These are phyloP conservation scores for Myriosclerotinia scirpicola DNA, from an alignment of 2,329 filamentous ascomycete species.

Conservation along the genomic window DNA sequence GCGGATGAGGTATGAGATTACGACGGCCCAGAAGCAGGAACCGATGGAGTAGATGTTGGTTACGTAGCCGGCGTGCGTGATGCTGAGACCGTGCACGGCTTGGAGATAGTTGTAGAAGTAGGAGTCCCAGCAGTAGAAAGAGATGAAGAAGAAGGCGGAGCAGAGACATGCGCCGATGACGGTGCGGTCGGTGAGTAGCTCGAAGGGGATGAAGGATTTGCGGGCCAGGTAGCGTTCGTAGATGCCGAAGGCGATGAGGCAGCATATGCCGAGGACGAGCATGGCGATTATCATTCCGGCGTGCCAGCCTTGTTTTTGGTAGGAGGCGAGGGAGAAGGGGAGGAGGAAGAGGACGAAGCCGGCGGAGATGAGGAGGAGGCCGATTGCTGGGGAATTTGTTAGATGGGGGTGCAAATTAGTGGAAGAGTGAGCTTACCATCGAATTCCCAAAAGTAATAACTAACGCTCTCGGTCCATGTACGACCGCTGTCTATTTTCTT, in stretches of 20 bases:
- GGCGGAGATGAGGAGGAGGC: slow-evolving; percentile 58
- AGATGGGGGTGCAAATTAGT: slow-evolving; percentile 1
- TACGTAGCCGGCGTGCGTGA: slow-evolving; percentile 53
- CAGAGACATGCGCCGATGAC: slow-evolving; percentile 50
- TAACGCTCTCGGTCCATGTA: slow-evolving; percentile 48
- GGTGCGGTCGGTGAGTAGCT: slow-evolving; percentile 51
- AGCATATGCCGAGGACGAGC: slow-evolving; percentile 56
- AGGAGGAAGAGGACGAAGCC: slow-evolving; percentile 68
- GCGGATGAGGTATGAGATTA: slow-evolving; percentile 50
- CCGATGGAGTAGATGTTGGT: slow-evolving; percentile 52
- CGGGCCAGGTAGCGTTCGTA: slow-evolving; percentile 59
- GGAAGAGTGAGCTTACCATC: slow-evolving; percentile 45
- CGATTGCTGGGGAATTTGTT: slow-evolving; percentile 45
- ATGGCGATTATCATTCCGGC: slow-evolving; percentile 49
- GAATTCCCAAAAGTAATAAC: slow-evolving; percentile 60
- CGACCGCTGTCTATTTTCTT: slow-evolving; percentile 46
- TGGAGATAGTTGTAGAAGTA: slow-evolving; percentile 57
- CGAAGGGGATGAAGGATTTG: slow-evolving; percentile 56
- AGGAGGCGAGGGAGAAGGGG: slow-evolving; percentile 59
- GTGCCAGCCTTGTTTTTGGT: slow-evolving; percentile 32
- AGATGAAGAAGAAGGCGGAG: slow-evolving; percentile 47
- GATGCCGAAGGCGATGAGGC: slow-evolving; percentile 54
- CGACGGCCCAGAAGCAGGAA: slow-evolving; percentile 47
- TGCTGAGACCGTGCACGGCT: slow-evolving; percentile 51
- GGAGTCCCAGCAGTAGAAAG: slow-evolving; percentile 53